Base-by-base conservation (phyloP, 2,329 filamentous ascomycete species). In the Colletotrichum sp. region DNA sequence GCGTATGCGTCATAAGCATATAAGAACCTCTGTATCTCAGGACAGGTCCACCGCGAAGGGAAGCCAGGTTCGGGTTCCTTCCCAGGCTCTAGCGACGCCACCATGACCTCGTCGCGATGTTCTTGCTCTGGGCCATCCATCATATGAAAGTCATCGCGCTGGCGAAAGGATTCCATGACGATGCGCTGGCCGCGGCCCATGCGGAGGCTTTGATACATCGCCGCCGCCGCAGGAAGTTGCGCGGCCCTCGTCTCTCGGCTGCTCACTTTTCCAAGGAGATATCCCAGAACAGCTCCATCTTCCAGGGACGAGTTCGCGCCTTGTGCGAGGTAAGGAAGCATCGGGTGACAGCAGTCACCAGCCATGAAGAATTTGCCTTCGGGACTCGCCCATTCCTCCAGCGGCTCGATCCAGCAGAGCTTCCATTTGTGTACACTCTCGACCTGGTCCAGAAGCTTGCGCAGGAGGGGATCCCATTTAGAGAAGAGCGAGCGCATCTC, bases 261-360 rank as follows among this genome's bases (percentile, higher is more conserved):
- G 32, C 44, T 18, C 10, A 77, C 70, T 21, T 76, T 78, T 7
- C 72, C 76, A 26, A 78, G 72, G 24, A 78, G 69, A 18, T 34
- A 57, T 32, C 79, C 79, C 49, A 80, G 52, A 63, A 79, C 69
- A 49, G 75, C 75, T 13, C 75, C 75, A 32, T 76, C 75, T 67
- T 76, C 75, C 7, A 76, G 52, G 7, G 75, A 76, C 16, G 75
- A 76, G 52, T 76, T 76, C 1, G 85, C 87, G 6, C 88, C 88
- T 75, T 88, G 86, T 0, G 88, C 88, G 28, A 89, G 82, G 75
- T 89, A 89, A 0, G 88, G 88, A 6, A 89, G 83, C 81, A 88
- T 89, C 0, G 87, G 86, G 78, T 89, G 87, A 72, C 84, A 86
- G 15, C 84, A 80, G 71, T 89, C 88, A 5, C 87, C 88, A 4